Conservation (phyloP, 805 yeast species). For the Candida coleopterorum region DNA sequence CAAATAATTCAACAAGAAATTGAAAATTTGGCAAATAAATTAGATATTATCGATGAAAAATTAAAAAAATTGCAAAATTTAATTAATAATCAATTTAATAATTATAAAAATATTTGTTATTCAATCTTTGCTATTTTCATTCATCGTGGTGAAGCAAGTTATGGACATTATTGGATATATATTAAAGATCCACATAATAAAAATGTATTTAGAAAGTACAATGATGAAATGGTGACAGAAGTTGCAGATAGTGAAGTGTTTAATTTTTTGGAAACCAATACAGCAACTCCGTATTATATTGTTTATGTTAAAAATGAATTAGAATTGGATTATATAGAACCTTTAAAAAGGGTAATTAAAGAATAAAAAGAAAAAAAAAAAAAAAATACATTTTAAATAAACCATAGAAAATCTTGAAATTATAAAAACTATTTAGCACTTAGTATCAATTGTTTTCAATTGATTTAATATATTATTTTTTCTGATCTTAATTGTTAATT, state of each 20-base stretch:
- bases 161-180: slow-evolving; percentile 97
- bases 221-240: slow-evolving; percentile 91
- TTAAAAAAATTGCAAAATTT: slow-evolving; percentile 42
- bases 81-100: slow-evolving; percentile 58
- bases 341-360: slow-evolving; percentile 46
- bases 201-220: slow-evolving; percentile 78
- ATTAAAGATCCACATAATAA: slow-evolving; percentile 67
- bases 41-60: slow-evolving; percentile 36
- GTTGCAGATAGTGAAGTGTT: slow-evolving; percentile 63
- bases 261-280: slow-evolving; percentile 61
- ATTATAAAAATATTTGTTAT: slow-evolving; percentile 64
- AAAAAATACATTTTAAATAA: neutral
- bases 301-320: slow-evolving; percentile 72
- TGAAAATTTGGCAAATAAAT: slow-evolving; percentile 40
- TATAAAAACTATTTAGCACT: neutral
- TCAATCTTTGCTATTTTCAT: slow-evolving; percentile 87
- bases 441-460: too few relatives aligned
- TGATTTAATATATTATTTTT: too few relatives aligned
- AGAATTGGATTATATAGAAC: slow-evolving; percentile 52
- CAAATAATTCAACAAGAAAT: slow-evolving; percentile 45
- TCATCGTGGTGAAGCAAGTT: slow-evolving; percentile 92
- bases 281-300: slow-evolving; percentile 91
- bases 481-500: too few relatives aligned
- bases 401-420: neutral
- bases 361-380: too few relatives aligned